phyloP scores from a whole-genome alignment of 2,329 filamentous ascomycete species.

The Chaetomium globosum region DNA sequence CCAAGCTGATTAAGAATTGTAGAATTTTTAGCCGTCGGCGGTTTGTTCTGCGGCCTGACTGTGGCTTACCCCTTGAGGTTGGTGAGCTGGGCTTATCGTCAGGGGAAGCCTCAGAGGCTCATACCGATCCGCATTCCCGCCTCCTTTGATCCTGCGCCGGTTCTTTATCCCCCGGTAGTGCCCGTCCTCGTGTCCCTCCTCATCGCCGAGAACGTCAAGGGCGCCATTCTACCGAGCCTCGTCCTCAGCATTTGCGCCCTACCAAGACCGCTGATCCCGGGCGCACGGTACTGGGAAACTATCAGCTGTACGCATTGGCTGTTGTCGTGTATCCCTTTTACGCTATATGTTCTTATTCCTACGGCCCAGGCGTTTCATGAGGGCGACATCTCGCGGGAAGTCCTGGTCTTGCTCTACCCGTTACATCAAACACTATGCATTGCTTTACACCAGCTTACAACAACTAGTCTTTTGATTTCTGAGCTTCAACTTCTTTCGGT shows the following conservation, averaged over 20 bases:
- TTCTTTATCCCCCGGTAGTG: constrained; percentile 81
- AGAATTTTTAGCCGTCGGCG: constrained; percentile 49
- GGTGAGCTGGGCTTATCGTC: constrained; percentile 51
- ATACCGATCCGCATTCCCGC: constrained; percentile 62
- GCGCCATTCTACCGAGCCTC: constrained; percentile 73
- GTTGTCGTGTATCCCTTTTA: constrained; percentile 70
- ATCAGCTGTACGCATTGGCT: constrained; percentile 77
- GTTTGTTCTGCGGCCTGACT: constrained; percentile 48
- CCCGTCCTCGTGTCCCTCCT: constrained; percentile 77
- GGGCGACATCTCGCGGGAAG: constrained; percentile 41
- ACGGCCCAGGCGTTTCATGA: not conserved
- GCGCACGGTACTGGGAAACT: constrained; percentile 57
- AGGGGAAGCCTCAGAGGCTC: constrained; percentile 44
- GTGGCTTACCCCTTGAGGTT: constrained; percentile 63
- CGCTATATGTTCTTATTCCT: constrained; percentile 40
- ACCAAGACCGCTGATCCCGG: constrained; percentile 72
- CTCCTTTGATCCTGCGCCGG: constrained; percentile 85
- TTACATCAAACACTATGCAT: constrained; percentile 77
- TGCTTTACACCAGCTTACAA: constrained; percentile 77
- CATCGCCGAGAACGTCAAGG: constrained; percentile 63
- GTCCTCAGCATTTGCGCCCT: constrained; percentile 78
- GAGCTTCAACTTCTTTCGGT: constrained; percentile 87
- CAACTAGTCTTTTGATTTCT: constrained; percentile 81
- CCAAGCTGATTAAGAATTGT: constrained; percentile 30
- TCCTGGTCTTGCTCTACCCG: constrained; percentile 64